Evolutionary conservation across 2,329 filamentous ascomycete genomes (phyloP), one percentile per base, ranked within the genome.

Genomic region (Kalmusia sp.): DNA sequence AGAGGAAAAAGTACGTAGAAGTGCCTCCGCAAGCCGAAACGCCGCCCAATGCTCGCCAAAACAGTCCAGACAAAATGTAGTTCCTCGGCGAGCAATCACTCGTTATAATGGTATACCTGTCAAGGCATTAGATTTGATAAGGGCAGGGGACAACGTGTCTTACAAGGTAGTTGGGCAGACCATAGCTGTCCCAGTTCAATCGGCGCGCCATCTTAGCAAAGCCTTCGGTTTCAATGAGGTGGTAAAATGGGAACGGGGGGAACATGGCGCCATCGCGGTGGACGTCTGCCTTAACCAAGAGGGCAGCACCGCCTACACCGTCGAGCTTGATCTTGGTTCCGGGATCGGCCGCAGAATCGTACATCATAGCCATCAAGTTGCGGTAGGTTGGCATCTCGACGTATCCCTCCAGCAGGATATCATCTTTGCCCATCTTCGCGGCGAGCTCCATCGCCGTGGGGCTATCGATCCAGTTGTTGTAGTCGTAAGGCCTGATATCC

Each of bases 201-300:
- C 95, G 82, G 73, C 86, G 89, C 11, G 93, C 93, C 95, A 99
- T 99, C 78, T 93, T 96, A 15, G 95, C 93, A 69, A 99, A 99
- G 0, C 95, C 95, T 71, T 99, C 95, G 0, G 95, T 98, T 80
- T 99, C 95, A 56, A 99, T 96, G 55, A 99, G 82, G 75, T 99
- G 90, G 72, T 97, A 98, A 71, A 99, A 99, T 3, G 93, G 78
- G 72, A 99, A 99, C 0, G 95, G 86, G 15, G 95, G 95, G 78
- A 99, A 99, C 93, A 98, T 99, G 72, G 95, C 93, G 17, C 95
- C 95, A 69, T 99, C 95, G 22, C 95, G 87, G 73, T 99, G 95
- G 21, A 99, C 95, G 54, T 98, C 93, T 1, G 93, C 95, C 79
- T 96, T 97, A 55, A 99, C 95, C 68, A 99, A 79, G 59, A 99